Conservation (phyloP, 2,329 filamentous ascomycete genomes). For the Penicillium sp. region DNA sequence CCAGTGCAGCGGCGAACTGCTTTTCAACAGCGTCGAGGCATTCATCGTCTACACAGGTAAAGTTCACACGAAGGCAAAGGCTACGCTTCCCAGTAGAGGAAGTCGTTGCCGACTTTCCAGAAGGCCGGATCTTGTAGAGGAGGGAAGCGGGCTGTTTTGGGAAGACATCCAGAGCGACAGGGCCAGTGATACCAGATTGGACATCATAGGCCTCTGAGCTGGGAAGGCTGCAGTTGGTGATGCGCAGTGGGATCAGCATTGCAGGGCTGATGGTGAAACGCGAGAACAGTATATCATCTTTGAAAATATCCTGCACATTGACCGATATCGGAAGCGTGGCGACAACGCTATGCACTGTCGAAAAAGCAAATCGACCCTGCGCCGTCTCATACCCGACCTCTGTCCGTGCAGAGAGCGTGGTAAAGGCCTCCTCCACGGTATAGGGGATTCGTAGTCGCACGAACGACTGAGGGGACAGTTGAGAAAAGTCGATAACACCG, state of each 20-base stretch:
- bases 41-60: conserved; percentile 77
- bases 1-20: conserved; percentile 53
- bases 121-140: conserved; percentile 71
- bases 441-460: conserved; percentile 71
- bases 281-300: conserved; percentile 78
- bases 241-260: conserved; percentile 71
- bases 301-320: conserved; percentile 96
- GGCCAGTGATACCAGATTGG: conserved; percentile 52
- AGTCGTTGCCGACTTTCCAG: conserved; percentile 23
- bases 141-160: conserved; percentile 80
- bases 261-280: conserved; percentile 89
- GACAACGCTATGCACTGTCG: conserved; percentile 65
- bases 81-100: conserved; percentile 29
- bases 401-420: conserved; percentile 72
- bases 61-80: conserved; percentile 69
- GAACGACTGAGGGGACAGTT: conserved; percentile 34
- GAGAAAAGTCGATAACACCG: conserved; percentile 52
- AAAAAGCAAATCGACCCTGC: conserved; percentile 67
- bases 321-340: conserved; percentile 85
- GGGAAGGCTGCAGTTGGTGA: conserved; percentile 72
- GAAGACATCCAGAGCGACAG: conserved; percentile 66
- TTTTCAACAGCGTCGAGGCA: conserved; percentile 57
- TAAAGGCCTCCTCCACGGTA: conserved; percentile 76
- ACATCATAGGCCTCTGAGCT: conserved; percentile 68
- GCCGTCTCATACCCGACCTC: conserved; percentile 75